Conservation (phyloP, 192 early-diverging fungal genomes). For the Geosiphon pyriformis region DNA sequence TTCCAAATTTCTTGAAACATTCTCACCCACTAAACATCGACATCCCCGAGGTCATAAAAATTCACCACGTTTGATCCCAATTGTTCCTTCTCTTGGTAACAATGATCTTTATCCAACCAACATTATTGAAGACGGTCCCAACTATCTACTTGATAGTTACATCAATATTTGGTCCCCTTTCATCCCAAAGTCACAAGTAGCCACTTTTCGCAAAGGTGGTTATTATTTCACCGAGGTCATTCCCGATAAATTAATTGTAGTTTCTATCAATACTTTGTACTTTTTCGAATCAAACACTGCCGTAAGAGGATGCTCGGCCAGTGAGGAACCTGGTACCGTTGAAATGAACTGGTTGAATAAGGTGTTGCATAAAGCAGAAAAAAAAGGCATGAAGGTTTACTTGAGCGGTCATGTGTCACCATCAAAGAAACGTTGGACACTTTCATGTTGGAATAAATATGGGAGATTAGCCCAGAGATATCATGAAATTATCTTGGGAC, state of each 20-base stretch:
- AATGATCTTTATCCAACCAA: conserved; percentile 74
- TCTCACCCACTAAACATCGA: conserved; percentile 30
- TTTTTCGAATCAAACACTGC: conserved; percentile 66
- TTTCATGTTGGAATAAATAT: conserved; percentile 41
- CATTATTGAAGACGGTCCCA: conserved; percentile 46
- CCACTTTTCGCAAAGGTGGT: conserved; percentile 59
- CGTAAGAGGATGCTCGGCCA: conserved; percentile 53
- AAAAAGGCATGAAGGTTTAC: conserved; percentile 45
- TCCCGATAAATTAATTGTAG: conserved; percentile 48
- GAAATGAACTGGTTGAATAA: conserved; percentile 66
- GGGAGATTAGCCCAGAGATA: conserved; percentile 37
- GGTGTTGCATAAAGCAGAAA: conserved; percentile 44
- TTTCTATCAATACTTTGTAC: conserved; percentile 72
- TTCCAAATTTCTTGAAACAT: conserved; percentile 41
- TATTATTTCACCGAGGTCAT: conserved; percentile 60
- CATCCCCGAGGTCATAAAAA: conserved; percentile 4
- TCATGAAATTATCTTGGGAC: conserved; percentile 53
- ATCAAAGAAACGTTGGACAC: conserved; percentile 37
- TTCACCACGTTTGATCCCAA: conserved; percentile 37
- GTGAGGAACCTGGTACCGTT: conserved; percentile 54
- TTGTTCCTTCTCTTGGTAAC: conserved; percentile 54
- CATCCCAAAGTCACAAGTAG: conserved; percentile 55
- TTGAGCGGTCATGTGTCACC: conserved; percentile 68
- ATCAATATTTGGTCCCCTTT: conserved; percentile 52
- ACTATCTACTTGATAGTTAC: conserved; percentile 43